Evolutionary conservation across 176 grass and related monocot species (phyloP).

Genomic region (Echinochloa phyllopogon): DNA sequence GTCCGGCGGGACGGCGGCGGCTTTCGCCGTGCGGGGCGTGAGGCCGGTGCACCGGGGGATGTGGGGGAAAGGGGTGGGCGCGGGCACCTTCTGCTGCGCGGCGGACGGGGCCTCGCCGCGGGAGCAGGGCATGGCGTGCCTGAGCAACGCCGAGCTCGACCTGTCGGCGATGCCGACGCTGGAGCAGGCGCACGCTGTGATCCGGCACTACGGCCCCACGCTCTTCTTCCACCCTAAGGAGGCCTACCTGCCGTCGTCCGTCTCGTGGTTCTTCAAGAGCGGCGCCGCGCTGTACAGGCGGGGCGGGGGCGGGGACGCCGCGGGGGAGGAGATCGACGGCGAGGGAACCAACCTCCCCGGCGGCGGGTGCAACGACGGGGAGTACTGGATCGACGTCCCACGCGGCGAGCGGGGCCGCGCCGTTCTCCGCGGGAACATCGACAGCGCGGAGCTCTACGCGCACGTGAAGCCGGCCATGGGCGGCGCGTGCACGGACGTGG

Average conservation of each 20-base stretch:
- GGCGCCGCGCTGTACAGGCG: constrained; percentile 65
- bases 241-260: constrained; percentile 87
- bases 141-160: constrained; percentile 73
- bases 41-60: constrained; percentile 68
- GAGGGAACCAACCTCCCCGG: constrained; percentile 64
- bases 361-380: constrained; percentile 67
- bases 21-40: constrained; percentile 59
- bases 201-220: constrained; percentile 83
- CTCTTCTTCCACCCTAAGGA: constrained; percentile 90
- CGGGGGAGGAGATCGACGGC: constrained; percentile 49
- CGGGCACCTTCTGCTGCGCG: constrained; percentile 79
- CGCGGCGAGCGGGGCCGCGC: constrained; percentile 26
- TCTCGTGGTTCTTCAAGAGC: constrained; percentile 94
- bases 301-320: background rate
- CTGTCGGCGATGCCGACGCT: constrained; percentile 82
- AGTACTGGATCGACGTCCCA: constrained; percentile 74
- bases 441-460: constrained; percentile 65
- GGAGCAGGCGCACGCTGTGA: constrained; percentile 81
- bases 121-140: constrained; percentile 54
- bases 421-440: constrained; percentile 55
- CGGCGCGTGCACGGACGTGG: constrained; percentile 68
- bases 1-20: background rate
- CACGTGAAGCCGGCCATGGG: constrained; percentile 74
- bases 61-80: constrained; percentile 49
- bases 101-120: constrained; percentile 31